Conservation (phyloP, 352 stramenopile species). For the Pythium pyrilobum region DNA sequence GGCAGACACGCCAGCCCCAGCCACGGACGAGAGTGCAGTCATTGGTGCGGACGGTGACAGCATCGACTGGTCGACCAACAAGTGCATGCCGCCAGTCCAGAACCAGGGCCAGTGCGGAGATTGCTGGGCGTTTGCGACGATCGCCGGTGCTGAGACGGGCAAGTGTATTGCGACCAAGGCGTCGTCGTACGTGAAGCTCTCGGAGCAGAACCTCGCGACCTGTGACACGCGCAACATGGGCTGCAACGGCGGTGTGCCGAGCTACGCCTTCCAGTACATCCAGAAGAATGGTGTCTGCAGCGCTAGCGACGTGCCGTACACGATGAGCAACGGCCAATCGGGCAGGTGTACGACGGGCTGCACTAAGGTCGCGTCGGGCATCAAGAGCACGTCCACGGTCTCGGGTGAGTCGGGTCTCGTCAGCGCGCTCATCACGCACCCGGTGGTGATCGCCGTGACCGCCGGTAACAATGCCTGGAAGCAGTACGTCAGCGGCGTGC, state of each 20-base stretch:
- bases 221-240: conserved; percentile 15
- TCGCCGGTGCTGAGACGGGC: conserved; percentile 22
- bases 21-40: not conserved
- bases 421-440: conserved; percentile 84
- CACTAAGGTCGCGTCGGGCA: conserved; percentile 16
- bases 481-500: conserved; percentile 92
- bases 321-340: conserved; percentile 8
- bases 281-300: conserved; percentile 16
- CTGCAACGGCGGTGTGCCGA: conserved; percentile 11
- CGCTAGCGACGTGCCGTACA: conserved; percentile 43
- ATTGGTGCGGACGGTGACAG: not conserved
- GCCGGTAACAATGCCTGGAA: conserved; percentile 92
- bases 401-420: conserved; percentile 74
- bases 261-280: conserved; percentile 9
- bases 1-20: not conserved
- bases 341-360: conserved; percentile 15
- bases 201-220: conserved; percentile 16
- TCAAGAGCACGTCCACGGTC: conserved; percentile 31
- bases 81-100: conserved; percentile 16
- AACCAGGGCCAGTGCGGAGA: conserved; percentile 39
- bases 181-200: conserved; percentile 15
- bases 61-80: conserved; percentile 12
- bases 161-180: conserved; percentile 19
- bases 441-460: conserved; percentile 91
- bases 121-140: conserved; percentile 40